Conservation (phyloP, 202 grass and related monocot genomes). For the Saccharum hybrid region DNA sequence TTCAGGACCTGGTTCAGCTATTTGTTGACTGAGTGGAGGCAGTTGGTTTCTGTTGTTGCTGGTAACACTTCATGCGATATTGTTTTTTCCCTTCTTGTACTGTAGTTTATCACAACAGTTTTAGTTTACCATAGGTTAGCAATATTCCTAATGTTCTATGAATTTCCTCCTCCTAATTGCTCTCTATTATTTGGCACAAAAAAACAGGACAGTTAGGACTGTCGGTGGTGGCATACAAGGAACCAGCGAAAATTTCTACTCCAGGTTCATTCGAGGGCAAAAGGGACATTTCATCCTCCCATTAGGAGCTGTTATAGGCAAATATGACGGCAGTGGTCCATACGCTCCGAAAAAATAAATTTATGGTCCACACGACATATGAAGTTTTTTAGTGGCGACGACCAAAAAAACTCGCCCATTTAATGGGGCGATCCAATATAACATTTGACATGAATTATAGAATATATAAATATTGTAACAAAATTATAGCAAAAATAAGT, state of each 20-base stretch:
- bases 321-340: background rate
- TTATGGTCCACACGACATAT: background rate
- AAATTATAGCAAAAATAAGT: background rate
- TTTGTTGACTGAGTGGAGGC: conserved; percentile 79
- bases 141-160: background rate
- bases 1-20: conserved; percentile 59
- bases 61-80: conserved; percentile 49
- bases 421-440: background rate
- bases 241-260: background rate
- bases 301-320: background rate
- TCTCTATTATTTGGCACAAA: conserved; percentile 16
- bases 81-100: background rate
- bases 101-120: background rate
- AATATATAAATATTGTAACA: background rate
- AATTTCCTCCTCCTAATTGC: conserved; percentile 15
- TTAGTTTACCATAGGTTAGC: conserved; percentile 20
- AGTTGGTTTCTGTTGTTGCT: conserved; percentile 75
- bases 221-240: too few relatives aligned
- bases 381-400: too few relatives aligned
- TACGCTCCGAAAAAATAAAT: background rate
- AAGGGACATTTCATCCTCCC: background rate
- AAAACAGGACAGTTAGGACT: too few relatives aligned
- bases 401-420: background rate
- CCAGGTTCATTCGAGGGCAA: background rate
- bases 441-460: background rate